Evolutionary conservation across 2,329 filamentous ascomycete genomes (phyloP).

Genomic region (Apiospora koreana): DNA sequence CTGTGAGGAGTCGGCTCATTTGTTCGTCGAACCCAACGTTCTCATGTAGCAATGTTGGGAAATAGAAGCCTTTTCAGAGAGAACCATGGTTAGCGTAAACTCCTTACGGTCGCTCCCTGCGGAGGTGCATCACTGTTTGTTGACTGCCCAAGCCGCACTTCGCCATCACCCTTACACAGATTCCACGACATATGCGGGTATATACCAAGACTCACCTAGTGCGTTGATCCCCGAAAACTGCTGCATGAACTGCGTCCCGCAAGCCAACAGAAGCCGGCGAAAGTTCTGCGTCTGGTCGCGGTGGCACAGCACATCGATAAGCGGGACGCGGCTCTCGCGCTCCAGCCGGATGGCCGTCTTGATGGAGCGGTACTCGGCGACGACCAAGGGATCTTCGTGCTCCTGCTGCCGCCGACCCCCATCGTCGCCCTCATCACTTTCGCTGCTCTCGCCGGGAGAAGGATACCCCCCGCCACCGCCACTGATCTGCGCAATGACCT

Average conservation of each 20-base stretch:
- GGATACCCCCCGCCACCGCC: constrained; percentile 27
- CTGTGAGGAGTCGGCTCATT: constrained; percentile 55
- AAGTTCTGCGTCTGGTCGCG: constrained; percentile 40
- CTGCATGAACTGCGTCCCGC: constrained; percentile 50
- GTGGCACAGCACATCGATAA: constrained; percentile 35
- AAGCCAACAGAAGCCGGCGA: constrained; percentile 37
- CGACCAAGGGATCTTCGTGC: constrained; percentile 27
- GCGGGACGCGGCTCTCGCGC: constrained; percentile 32
- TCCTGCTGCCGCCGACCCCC: background rate
- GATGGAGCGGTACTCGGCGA: constrained; percentile 38
- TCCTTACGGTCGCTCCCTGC: background rate
- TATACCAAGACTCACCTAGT: constrained; percentile 22
- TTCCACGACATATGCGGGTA: background rate
- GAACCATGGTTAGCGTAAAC: background rate
- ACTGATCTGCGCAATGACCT: constrained; percentile 57
- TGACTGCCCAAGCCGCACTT: background rate
- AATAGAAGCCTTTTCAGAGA: constrained; percentile 37
- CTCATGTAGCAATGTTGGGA: constrained; percentile 57
- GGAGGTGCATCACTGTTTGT: background rate
- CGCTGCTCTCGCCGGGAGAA: constrained; percentile 12
- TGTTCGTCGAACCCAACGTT: constrained; percentile 54
- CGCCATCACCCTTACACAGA: background rate
- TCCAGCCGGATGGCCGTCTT: constrained; percentile 36
- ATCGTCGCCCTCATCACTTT: constrained; percentile 13
- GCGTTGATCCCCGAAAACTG: constrained; percentile 50